Conservation (phyloP, 768 basidiomycete species). For the Naematelia encephala region DNA sequence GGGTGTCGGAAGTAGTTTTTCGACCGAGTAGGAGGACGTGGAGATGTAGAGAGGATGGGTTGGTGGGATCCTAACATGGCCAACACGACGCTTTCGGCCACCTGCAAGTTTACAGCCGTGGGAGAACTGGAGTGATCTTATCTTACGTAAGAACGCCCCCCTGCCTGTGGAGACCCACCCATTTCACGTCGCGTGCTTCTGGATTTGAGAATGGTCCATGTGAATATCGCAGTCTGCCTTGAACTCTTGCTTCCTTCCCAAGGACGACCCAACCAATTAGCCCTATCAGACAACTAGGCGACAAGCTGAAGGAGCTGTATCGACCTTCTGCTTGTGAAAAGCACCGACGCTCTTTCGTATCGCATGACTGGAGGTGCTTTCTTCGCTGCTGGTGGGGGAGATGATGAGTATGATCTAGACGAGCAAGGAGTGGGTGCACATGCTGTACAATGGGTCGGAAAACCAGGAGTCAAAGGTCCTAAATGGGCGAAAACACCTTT, state of each 20-base stretch:
- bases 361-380: conserved; percentile 41
- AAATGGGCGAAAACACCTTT: conserved; percentile 48
- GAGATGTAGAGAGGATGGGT: background rate
- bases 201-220: background rate
- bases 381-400: conserved; percentile 22
- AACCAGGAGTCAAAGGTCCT: conserved; percentile 47
- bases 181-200: background rate
- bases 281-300: background rate
- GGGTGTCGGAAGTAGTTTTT: background rate
- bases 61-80: background rate
- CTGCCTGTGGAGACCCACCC: background rate
- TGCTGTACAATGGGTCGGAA: conserved; percentile 50
- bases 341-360: too few species aligned
- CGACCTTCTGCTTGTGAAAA: too few species aligned
- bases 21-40: background rate
- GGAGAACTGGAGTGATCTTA: too few species aligned
- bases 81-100: background rate
- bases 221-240: background rate
- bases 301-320: too few species aligned
- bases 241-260: too few species aligned
- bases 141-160: background rate
- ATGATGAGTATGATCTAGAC: conserved; percentile 69
- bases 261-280: too few species aligned
- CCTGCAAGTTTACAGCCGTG: too few species aligned
- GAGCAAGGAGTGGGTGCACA: conserved; percentile 55